Conservation (phyloP, 2,329 filamentous ascomycete genomes). For the Phaeophleospora eucalypticola region DNA sequence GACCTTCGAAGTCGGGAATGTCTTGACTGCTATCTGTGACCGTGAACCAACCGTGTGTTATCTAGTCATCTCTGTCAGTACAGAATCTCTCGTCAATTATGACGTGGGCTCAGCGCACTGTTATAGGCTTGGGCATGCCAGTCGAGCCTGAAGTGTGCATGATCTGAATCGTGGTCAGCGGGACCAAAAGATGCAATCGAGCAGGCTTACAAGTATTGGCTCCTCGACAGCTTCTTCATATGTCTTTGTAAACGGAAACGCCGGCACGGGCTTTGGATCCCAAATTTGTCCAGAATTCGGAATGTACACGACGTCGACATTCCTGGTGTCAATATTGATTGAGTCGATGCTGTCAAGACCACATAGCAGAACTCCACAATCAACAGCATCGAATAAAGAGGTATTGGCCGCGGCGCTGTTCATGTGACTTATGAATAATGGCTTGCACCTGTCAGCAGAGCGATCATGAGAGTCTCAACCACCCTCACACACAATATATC, state of each 20-base stretch:
- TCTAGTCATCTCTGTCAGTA: too few relatives aligned
- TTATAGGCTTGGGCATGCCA: constrained; percentile 3
- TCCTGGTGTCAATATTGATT: not conserved
- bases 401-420: constrained; percentile 3
- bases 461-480: too few relatives aligned
- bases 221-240: not conserved
- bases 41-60: not conserved
- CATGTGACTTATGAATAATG: constrained; percentile 3
- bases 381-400: not conserved
- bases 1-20: constrained; percentile 1
- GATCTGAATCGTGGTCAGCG: constrained; percentile 1
- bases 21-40: not conserved
- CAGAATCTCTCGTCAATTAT: too few relatives aligned
- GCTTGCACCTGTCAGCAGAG: too few relatives aligned
- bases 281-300: not conserved
- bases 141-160: constrained; percentile 1
- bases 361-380: not conserved
- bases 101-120: too few relatives aligned
- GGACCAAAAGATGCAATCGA: too few relatives aligned
- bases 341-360: not conserved
- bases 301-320: not conserved
- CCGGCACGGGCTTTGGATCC: not conserved
- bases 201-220: constrained; percentile 1
- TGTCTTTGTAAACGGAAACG: not conserved
- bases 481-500: not conserved